Base-by-base conservation (phyloP, 306 rosid genomes). In the Prunus padus region DNA sequence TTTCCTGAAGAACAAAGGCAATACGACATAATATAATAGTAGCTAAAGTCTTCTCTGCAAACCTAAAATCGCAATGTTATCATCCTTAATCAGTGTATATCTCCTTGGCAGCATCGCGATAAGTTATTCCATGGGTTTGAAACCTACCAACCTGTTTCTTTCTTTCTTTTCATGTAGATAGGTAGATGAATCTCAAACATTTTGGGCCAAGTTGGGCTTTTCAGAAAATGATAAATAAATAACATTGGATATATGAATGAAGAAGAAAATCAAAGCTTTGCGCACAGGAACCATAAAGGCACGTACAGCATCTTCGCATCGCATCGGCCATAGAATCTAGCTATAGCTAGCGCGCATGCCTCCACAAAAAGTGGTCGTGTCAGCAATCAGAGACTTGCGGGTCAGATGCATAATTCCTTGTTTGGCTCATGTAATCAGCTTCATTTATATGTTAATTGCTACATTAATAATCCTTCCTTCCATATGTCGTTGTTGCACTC, bases 321-420 rank as follows among this genome's bases (percentile, higher is more conserved):
- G 25, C 59, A 8, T 68, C 40, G 73, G 10, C 33, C 16, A n/a
- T 46, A 26, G 42, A 68, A 47, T 47, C 44, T 47, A 37, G 42
- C 42, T 37, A 37, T 56, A 33, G 69, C 83, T 9, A 28, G 44
- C 40, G 18, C 28, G 18, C 74, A 70, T 3, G 63, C 47, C 63
- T 50, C 31, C 47, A 11, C 56, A 66, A 70, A 70, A 22, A 50
- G 72, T 46, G 42, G 54, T 54, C 47, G 30, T 61, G 66, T 61
- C 44, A 61, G 6, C 44, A 30, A 62, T 62, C 44, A 62, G n/a
- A 3, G 1, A 61, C 20, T 30, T 51, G 18, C 42, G 2, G 61
- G 40, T 25, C 42, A 66, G 70, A n/a, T 44, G 11, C 61, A 9
- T 5, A n/a, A 37, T 23, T 20, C 54, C 20, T 20, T 66, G 52